phyloP scores from a whole-genome alignment of 192 early-diverging fungal species.

The Coemansia sp. region DNA sequence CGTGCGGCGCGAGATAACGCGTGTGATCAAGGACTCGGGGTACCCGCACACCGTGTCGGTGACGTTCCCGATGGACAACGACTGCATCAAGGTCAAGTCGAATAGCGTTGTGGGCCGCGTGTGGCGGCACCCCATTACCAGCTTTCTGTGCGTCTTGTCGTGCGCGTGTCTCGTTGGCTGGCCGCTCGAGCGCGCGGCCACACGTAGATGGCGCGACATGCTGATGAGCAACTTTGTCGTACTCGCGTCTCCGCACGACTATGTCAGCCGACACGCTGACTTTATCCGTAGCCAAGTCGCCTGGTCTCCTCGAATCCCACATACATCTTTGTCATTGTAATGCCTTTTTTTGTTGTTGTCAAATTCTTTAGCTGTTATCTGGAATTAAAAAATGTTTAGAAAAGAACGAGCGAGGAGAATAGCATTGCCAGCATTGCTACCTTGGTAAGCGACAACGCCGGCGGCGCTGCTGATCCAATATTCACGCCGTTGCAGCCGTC shows the following conservation, averaged over 20 bases:
- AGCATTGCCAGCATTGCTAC: conserved; percentile 36
- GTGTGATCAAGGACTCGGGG: conserved; percentile 17
- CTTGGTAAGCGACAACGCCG: conserved; percentile 23
- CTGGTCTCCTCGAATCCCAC: conserved; percentile 14
- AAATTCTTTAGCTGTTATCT: not conserved
- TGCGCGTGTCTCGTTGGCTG: conserved; percentile 45
- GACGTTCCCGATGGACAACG: conserved; percentile 38
- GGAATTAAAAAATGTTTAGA: conserved; percentile 6
- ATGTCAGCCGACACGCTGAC: conserved; percentile 25
- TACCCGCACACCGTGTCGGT: conserved; percentile 44
- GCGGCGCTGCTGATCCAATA: conserved; percentile 14
- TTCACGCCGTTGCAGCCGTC: conserved; percentile 32
- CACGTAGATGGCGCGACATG: conserved; percentile 34
- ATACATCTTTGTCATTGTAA: not conserved
- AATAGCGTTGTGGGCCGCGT: conserved; percentile 9
- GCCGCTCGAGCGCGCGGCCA: conserved; percentile 33
- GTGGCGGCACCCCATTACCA: conserved; percentile 42
- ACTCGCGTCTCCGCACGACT: conserved; percentile 31
- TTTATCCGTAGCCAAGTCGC: conserved; percentile 43
- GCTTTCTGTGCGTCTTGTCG: conserved; percentile 37
- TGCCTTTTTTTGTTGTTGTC: not conserved
- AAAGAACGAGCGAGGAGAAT: conserved; percentile 5
- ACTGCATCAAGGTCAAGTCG: conserved; percentile 32
- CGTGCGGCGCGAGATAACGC: conserved; percentile 22
- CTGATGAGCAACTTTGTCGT: conserved; percentile 52